Percentiles rank a stretch among this genome's conserved stretches.
Conservation (phyloP, 192 early-diverging fungal species). For the Rhizophagus prolifer region DNA sequence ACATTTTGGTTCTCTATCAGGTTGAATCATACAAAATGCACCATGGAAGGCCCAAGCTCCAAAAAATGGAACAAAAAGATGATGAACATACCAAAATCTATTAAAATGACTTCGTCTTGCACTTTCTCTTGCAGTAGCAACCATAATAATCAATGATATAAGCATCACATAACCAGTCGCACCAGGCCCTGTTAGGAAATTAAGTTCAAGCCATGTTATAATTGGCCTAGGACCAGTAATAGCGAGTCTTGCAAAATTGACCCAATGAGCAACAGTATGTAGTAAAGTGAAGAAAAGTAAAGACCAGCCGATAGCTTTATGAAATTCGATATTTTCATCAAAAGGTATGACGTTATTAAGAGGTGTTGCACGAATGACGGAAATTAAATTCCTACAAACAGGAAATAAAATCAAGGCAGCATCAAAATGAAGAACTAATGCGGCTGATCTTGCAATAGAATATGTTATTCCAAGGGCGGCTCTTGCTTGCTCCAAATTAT, state of each 20-base stretch:
- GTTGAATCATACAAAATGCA: constrained; percentile 51
- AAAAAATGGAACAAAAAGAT: constrained; percentile 70
- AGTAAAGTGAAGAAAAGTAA: constrained; percentile 61
- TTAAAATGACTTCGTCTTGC: constrained; percentile 67
- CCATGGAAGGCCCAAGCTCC: constrained; percentile 69
- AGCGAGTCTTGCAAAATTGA: constrained; percentile 49
- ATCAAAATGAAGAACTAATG: constrained; percentile 71
- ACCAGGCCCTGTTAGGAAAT: constrained; percentile 50
- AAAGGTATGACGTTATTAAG: constrained; percentile 63
- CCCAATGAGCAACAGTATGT: constrained; percentile 60
- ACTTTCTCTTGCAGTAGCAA: constrained; percentile 52
- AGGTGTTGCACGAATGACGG: constrained; percentile 53
- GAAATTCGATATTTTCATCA: constrained; percentile 73
- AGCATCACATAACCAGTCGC: constrained; percentile 72
- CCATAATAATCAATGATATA: constrained; percentile 61
- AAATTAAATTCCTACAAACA: constrained; percentile 75
- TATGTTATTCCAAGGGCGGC: constrained; percentile 51
- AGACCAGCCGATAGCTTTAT: constrained; percentile 69
- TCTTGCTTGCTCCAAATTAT: constrained; percentile 52
- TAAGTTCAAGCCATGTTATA: constrained; percentile 35
- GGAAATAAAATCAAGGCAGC: constrained; percentile 75
- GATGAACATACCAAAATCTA: constrained; percentile 78
- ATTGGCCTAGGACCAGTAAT: constrained; percentile 17
- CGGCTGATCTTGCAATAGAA: constrained; percentile 57
- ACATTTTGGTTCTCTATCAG: constrained; percentile 43